These are phyloP conservation scores for Suillus luteus DNA, from an alignment of 768 basidiomycete species.

Conservation along the genomic window DNA sequence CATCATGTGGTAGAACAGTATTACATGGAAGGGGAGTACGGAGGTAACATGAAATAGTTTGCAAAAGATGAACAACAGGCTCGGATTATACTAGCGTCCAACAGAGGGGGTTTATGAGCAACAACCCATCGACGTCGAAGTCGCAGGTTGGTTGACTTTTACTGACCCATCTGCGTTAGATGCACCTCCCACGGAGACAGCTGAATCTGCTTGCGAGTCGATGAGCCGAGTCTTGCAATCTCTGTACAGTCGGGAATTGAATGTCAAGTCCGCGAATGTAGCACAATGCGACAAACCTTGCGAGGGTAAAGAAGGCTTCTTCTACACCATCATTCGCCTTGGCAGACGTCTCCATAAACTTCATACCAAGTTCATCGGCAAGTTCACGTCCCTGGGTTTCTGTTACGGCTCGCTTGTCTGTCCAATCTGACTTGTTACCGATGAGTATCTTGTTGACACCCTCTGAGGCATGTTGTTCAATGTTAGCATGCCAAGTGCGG, in stretches of 20 bases:
- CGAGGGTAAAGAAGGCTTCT: conserved; percentile 96
- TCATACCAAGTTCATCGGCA: conserved; percentile 91
- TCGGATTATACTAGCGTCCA: conserved; percentile 1
- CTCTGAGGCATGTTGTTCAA: conserved; percentile 98
- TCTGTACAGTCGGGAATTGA: conserved; percentile 41
- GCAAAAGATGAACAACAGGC: conserved; percentile 9
- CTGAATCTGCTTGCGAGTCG: conserved; percentile 81
- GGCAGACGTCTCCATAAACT: conserved; percentile 97
- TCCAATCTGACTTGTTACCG: conserved; percentile 99
- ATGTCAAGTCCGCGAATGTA: neutral
- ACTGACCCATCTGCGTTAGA: conserved; percentile 58
- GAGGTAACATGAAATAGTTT: conserved; percentile 8
- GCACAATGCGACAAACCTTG: conserved; percentile 61
- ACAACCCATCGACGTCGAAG: conserved; percentile 49
- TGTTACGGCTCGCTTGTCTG: conserved; percentile 90
- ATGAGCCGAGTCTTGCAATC: conserved; percentile 98
- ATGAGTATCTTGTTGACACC: conserved; percentile 99
- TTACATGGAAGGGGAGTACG: conserved; percentile 13
- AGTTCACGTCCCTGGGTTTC: conserved; percentile 91
- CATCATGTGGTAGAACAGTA: conserved; percentile 1
- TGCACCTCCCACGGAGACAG: conserved; percentile 38
- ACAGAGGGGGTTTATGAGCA: conserved; percentile 42
- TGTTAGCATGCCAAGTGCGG: conserved; percentile 96
- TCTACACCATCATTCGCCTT: conserved; percentile 98
- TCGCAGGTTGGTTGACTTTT: conserved; percentile 62